Evolutionary conservation across 805 yeast genomes (phyloP).

Genomic region (Cyberlindnera xylosilytica): DNA sequence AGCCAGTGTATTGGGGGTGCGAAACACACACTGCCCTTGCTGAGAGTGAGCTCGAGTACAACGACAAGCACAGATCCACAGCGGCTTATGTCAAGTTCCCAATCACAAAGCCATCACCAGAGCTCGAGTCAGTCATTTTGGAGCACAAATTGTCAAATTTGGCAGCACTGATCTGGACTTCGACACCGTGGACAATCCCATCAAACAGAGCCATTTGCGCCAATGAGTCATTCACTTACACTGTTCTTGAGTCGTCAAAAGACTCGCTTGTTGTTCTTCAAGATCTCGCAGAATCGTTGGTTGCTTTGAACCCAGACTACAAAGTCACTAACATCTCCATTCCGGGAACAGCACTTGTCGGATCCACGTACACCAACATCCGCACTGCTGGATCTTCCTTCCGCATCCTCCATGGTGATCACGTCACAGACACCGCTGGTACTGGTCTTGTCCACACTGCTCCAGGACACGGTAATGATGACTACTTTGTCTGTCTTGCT

Average conservation of each 20-base stretch:
- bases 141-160: slow-evolving; percentile 18
- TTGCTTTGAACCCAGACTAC: slow-evolving; percentile 29
- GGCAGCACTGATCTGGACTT: slow-evolving; percentile 80
- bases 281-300: slow-evolving; percentile 41
- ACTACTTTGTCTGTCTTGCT: slow-evolving; percentile 65
- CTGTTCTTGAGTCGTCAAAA: slow-evolving; percentile 37
- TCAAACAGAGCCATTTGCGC: slow-evolving; percentile 83
- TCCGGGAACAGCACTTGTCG: slow-evolving; percentile 41
- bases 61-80: slow-evolving; percentile 61
- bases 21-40: slow-evolving; percentile 94
- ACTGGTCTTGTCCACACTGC: slow-evolving; percentile 97
- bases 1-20: slow-evolving; percentile 97
- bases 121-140: slow-evolving; percentile 8
- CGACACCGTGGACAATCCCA: slow-evolving; percentile 97
- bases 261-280: slow-evolving; percentile 57
- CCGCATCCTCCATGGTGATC: slow-evolving; percentile 75
- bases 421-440: slow-evolving; percentile 79
- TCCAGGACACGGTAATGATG: slow-evolving; percentile 97
- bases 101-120: slow-evolving; percentile 29
- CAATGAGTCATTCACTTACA: slow-evolving; percentile 56
- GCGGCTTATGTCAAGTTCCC: slow-evolving; percentile 74
- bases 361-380: slow-evolving; percentile 53
- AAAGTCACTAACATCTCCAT: slow-evolving; percentile 28
- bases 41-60: slow-evolving; percentile 93
- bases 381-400: slow-evolving; percentile 36